A percentile compares a stretch with the other conserved stretches of the same genome.
Conservation (phyloP, 805 yeast species). For the Kurtzmaniella cleridarum region DNA sequence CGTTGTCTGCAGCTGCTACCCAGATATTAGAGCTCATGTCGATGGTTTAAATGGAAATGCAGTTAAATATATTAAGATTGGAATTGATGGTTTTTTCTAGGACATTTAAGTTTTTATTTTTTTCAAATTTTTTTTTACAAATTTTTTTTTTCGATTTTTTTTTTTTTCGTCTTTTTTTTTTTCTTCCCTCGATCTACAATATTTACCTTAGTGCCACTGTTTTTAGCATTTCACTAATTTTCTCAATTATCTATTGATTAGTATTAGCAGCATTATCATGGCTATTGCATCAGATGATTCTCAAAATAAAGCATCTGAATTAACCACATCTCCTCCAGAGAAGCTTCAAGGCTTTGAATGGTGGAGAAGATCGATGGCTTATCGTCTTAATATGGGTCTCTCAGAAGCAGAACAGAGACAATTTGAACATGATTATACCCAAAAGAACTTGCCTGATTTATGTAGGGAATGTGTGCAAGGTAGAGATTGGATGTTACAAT, state of each 20-base stretch:
- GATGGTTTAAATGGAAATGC: neutral
- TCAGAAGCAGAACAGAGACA: conserved; percentile 44
- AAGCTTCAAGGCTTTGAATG: conserved; percentile 57
- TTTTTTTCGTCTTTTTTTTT: no score
- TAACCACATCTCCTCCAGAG: conserved; percentile 22
- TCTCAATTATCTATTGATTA: neutral
- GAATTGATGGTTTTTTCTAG: neutral
- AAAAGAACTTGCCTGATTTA: conserved; percentile 38
- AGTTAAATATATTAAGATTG: neutral
- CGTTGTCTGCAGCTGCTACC: conserved; percentile 92
- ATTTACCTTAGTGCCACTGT: neutral
- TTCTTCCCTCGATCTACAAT: neutral
- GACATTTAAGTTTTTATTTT: neutral
- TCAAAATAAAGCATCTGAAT: conserved; percentile 1
- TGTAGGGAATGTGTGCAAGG: conserved; percentile 70
- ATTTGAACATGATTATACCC: conserved; percentile 55
- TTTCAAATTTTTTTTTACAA: neutral
- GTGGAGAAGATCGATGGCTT: conserved; percentile 73
- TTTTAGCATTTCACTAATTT: neutral
- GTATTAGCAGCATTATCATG: neutral
- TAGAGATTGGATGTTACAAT: conserved; percentile 72
- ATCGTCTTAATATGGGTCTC: conserved; percentile 65
- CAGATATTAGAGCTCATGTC: conserved; percentile 63
- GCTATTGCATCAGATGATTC: conserved; percentile 3
- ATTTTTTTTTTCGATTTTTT: neutral